Conservation (phyloP, 176 grass and related monocot species). For the Eragrostis nindensis region DNA sequence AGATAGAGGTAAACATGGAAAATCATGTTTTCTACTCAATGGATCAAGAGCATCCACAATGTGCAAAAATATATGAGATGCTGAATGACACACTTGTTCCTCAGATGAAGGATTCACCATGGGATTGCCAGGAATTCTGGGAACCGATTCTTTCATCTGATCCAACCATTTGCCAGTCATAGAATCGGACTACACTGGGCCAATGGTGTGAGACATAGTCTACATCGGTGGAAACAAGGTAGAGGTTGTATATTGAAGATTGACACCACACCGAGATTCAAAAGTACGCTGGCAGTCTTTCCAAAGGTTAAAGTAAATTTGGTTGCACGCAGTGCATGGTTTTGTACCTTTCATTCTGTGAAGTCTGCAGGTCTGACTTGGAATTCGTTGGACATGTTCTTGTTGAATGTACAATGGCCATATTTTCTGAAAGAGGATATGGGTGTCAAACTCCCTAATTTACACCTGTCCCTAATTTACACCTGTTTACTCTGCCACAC, state of each 20-base stretch:
- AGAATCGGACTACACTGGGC: neutral
- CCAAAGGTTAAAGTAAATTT: neutral
- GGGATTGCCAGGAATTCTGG: neutral
- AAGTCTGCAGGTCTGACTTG: neutral
- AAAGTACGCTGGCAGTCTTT: neutral
- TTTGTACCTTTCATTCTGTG: neutral
- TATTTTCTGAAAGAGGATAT: neutral
- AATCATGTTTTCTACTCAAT: constrained; percentile 54
- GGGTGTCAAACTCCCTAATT: neutral
- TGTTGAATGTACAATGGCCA: neutral
- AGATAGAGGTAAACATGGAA: constrained; percentile 34
- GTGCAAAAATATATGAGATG: constrained; percentile 55
- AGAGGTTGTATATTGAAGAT: neutral
- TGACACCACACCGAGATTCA: neutral
- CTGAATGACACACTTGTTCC: constrained; percentile 46
- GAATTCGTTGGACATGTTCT: neutral
- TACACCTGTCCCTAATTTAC: no score
- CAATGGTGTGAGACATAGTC: neutral
- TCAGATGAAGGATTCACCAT: constrained; percentile 44
- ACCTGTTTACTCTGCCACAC: neutral
- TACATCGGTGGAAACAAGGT: neutral
- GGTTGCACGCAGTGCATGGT: neutral
- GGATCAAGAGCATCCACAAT: constrained; percentile 45
- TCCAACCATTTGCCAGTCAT: neutral
- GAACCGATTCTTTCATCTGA: neutral